Evolutionary conservation across 2,329 filamentous ascomycete genomes (phyloP).

Genomic region (Pochonia chlamydosporia): DNA sequence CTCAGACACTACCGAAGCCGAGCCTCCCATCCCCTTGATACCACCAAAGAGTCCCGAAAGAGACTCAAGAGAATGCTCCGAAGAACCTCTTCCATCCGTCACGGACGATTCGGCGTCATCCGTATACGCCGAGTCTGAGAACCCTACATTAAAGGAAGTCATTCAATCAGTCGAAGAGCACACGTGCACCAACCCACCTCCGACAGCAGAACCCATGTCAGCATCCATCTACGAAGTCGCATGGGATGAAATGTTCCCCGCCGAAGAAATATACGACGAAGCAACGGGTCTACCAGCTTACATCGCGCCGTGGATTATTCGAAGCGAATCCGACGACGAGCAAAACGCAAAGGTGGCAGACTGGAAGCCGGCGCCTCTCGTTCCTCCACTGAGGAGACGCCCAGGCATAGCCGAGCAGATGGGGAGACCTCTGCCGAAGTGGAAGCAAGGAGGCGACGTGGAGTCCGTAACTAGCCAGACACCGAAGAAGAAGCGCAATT

Average conservation of each 20-base stretch:
- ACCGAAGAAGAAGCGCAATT: slow-evolving; percentile 2
- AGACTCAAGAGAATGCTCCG: neutral
- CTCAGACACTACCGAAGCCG: neutral
- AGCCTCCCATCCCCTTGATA: neutral
- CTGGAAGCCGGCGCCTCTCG: neutral
- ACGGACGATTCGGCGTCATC: neutral
- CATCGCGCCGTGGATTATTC: neutral
- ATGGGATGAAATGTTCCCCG: neutral
- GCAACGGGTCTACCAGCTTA: neutral
- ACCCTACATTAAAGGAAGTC: neutral
- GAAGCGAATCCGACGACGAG: neutral
- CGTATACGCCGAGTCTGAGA: neutral
- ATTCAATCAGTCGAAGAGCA: neutral
- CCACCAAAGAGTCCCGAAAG: neutral
- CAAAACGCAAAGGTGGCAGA: neutral
- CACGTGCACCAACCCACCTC: neutral
- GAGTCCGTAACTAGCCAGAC: neutral
- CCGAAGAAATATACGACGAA: neutral
- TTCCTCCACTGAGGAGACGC: neutral
- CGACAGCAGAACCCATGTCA: neutral
- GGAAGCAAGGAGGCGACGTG: neutral
- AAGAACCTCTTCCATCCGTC: neutral
- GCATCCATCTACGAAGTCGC: neutral
- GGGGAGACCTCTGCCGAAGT: neutral
- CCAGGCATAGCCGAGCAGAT: neutral